Evolutionary conservation across 2,329 filamentous ascomycete species (phyloP), one percentile per base, ranked within the genome.

Genomic region (Zasmidium cellare): DNA sequence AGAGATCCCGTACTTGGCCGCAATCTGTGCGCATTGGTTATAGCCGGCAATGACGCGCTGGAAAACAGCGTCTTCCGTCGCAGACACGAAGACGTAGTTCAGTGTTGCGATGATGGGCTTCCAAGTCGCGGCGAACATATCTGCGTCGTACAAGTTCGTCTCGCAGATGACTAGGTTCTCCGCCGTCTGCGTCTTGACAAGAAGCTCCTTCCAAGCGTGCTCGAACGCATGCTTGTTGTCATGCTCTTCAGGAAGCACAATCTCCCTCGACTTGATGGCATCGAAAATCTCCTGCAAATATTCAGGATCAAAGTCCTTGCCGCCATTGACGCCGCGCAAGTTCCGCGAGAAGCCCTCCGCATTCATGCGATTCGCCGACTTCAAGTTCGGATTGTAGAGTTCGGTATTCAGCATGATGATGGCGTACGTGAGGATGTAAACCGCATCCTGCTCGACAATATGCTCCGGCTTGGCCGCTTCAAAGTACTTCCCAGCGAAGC

Each of bases 321-420:
- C 90, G 23, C 84, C 86, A 69, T 99, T 99, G 31, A 94, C 89
- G 11, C 93, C 93, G 44, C 92, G 85, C n/a, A 99, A 77, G 71
- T 99, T 97, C 62, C 86, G 87, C 0, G 90, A 83, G 72, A 99
- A 99, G 67, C 93, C 89, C 55, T 86, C 82, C 45, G 87, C 81
- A 1, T 87, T 86, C 94, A 99, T 99, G 44, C 93, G 90, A 69
- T 89, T 90, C 66, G 86, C 80, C 1, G 82, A 75, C 67, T 85
- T 92, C 61, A 97, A 75, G 66, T 97, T 97, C 0, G 92, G 92
- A 69, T 96, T 99, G 74, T 97, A 94, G 68, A 96, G 89, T 71
- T 99, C 94, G 1, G 93, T 97, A 71, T 99, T 99, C 56, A 99
- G 80, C 85, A 99, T 92, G 73, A 99, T 96, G 69, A 97, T 96